Conservation (phyloP, 2,329 filamentous ascomycete species). For the Colletotrichum endophyticum region DNA sequence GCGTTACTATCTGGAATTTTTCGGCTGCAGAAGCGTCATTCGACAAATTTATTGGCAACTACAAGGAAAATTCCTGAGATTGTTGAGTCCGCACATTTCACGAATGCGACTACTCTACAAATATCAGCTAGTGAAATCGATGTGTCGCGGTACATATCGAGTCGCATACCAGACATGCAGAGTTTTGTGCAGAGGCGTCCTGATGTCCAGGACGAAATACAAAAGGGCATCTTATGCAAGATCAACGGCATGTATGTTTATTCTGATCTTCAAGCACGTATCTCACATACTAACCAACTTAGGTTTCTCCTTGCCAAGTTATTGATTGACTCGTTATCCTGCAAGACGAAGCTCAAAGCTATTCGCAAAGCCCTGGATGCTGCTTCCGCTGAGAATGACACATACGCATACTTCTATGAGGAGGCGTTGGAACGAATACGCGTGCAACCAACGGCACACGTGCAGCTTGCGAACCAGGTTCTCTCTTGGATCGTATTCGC, state of each 20-base stretch:
- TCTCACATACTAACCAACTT: neutral
- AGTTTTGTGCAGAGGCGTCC: neutral
- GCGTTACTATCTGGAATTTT: neutral
- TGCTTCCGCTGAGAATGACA: neutral
- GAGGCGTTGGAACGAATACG: slow-evolving; percentile 39
- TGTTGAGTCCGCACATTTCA: neutral
- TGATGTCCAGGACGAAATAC: slow-evolving; percentile 6
- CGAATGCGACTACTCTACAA: rapidly evolving
- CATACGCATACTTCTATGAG: slow-evolving; percentile 29
- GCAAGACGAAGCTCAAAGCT: neutral
- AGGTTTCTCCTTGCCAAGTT: slow-evolving; percentile 20
- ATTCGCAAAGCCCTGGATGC: neutral
- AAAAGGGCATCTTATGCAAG: rapidly evolving
- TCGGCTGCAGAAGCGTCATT: neutral
- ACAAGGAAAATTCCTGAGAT: rapidly evolving
- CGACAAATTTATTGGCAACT: neutral
- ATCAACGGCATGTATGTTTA: slow-evolving; percentile 24
- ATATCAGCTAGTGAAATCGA: slow-evolving; percentile 20
- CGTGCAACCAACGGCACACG: slow-evolving; percentile 25
- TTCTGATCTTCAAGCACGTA: no score
- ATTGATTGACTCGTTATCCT: neutral
- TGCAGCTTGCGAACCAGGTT: slow-evolving; percentile 25
- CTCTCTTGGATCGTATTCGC: slow-evolving; percentile 40
- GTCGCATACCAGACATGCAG: neutral
- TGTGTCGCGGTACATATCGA: slow-evolving; percentile 4